phyloP scores from a whole-genome alignment of 306 rosid species.

The Citrullus amarus region DNA sequence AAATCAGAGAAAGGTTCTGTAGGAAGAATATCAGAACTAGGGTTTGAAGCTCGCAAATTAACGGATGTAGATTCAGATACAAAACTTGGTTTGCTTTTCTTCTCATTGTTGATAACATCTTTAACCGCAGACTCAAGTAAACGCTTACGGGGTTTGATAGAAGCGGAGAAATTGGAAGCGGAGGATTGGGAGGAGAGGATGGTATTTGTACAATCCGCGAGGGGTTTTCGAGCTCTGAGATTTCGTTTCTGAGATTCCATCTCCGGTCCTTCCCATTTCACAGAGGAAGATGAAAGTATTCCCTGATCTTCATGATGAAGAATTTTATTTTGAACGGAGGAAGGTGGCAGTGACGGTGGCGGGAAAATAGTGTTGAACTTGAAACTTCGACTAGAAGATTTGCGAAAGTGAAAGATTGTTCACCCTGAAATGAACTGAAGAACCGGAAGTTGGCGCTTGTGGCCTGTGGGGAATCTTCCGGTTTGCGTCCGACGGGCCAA shows the following conservation, averaged over 20 bases:
- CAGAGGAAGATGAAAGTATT: background rate
- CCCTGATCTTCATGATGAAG: background rate
- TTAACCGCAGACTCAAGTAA: conserved; percentile 15
- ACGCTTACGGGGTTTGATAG: conserved; percentile 22
- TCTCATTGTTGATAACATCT: background rate
- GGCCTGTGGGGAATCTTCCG: background rate
- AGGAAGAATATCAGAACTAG: conserved; percentile 14
- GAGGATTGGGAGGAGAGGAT: conserved; percentile 15
- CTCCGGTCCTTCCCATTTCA: conserved; percentile 4
- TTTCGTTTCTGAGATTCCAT: conserved; percentile 33
- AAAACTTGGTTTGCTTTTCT: background rate
- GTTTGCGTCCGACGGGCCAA: background rate
- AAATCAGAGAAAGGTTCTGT: conserved; percentile 11
- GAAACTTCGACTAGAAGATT: background rate
- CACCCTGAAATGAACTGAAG: background rate
- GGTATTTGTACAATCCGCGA: conserved; percentile 46
- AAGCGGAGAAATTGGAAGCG: conserved; percentile 15
- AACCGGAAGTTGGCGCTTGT: background rate
- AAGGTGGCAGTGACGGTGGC: background rate
- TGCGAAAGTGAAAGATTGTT: background rate
- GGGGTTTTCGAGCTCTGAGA: conserved; percentile 30
- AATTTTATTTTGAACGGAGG: background rate
- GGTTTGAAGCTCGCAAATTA: conserved; percentile 9
- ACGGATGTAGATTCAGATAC: background rate
- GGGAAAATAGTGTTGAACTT: background rate